Evolutionary conservation across 768 basidiomycete species (phyloP).

Genomic region (Lactifluus pinguis): DNA sequence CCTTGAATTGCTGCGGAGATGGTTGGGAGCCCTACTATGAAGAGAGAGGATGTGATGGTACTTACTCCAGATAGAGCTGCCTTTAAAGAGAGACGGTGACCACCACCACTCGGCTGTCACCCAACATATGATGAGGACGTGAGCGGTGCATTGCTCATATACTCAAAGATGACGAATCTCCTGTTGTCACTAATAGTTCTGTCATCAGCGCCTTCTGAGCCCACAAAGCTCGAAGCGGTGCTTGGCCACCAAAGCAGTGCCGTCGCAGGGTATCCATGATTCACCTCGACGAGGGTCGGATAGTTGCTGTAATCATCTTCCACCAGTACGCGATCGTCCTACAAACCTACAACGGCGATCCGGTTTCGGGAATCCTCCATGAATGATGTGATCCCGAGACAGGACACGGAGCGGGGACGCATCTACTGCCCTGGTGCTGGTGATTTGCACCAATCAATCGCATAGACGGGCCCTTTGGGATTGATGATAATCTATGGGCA

Average conservation of each 20-base stretch:
- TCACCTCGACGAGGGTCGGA: slow-evolving; percentile 70
- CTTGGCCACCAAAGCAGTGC: slow-evolving; percentile 90
- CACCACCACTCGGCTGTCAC: slow-evolving; percentile 43
- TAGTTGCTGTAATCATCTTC: slow-evolving; percentile 79
- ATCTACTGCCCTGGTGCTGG: slow-evolving; percentile 62
- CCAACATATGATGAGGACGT: slow-evolving; percentile 61
- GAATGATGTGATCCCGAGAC: slow-evolving; percentile 80
- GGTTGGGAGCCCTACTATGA: slow-evolving; percentile 5
- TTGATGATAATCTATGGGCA: slow-evolving; percentile 2
- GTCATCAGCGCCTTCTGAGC: slow-evolving; percentile 53
- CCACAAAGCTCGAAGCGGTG: slow-evolving; percentile 56
- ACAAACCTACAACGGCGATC: slow-evolving; percentile 68
- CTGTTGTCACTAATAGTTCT: slow-evolving; percentile 89
- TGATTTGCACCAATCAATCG: slow-evolving; percentile 84
- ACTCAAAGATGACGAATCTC: slow-evolving; percentile 89
- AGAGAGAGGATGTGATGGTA: slow-evolving; percentile 16
- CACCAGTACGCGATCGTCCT: slow-evolving; percentile 81
- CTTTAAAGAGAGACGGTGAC: slow-evolving; percentile 63
- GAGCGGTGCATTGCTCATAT: slow-evolving; percentile 55
- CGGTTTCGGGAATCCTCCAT: slow-evolving; percentile 77
- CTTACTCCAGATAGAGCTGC: slow-evolving; percentile 76
- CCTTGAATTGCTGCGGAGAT: slow-evolving; percentile 67
- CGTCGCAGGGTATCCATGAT: slow-evolving; percentile 90
- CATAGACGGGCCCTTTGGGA: slow-evolving; percentile 69
- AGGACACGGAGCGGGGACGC: slow-evolving; percentile 69